Conservation (phyloP, 2,329 filamentous ascomycete genomes). For the Plectosphaerella sp. region DNA sequence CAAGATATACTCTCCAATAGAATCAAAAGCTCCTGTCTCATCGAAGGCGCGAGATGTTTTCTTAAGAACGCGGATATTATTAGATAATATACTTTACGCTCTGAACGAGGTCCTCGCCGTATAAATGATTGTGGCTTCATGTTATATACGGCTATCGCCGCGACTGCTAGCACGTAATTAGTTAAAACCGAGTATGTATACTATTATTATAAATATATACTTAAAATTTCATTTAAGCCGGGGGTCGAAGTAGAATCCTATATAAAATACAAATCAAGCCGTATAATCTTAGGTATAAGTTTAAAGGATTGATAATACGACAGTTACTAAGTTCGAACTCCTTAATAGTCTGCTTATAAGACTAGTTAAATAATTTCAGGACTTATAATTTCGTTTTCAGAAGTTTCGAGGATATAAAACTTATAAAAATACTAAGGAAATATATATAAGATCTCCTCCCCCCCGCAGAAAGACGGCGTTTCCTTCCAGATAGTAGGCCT, state of each 20-base stretch:
- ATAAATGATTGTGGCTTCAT: too few species aligned
- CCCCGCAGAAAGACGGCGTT: not conserved
- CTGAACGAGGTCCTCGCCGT: too few species aligned
- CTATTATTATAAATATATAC: too few species aligned
- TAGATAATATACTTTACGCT: not conserved
- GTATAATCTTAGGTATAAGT: not conserved
- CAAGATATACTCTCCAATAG: too few species aligned
- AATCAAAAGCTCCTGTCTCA: too few species aligned
- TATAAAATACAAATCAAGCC: not conserved
- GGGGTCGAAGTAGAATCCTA: too few species aligned
- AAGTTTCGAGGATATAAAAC: not conserved
- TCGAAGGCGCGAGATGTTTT: too few species aligned
- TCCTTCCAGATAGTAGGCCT: not conserved
- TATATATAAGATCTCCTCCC: not conserved
- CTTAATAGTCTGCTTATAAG: not conserved
- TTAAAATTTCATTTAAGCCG: not conserved
- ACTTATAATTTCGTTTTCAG: not conserved
- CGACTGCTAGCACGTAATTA: not conserved
- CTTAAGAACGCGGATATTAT: too few species aligned
- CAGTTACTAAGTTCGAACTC: not conserved
- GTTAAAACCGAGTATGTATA: too few species aligned
- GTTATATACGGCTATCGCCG: too few species aligned
- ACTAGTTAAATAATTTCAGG: not conserved
- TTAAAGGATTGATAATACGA: not conserved
- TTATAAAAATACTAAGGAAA: not conserved